Evolutionary conservation across 495 filamentous ascomycete species (phyloP), one percentile per base, ranked within the genome.

Genomic region (Bryoglossum gracile): DNA sequence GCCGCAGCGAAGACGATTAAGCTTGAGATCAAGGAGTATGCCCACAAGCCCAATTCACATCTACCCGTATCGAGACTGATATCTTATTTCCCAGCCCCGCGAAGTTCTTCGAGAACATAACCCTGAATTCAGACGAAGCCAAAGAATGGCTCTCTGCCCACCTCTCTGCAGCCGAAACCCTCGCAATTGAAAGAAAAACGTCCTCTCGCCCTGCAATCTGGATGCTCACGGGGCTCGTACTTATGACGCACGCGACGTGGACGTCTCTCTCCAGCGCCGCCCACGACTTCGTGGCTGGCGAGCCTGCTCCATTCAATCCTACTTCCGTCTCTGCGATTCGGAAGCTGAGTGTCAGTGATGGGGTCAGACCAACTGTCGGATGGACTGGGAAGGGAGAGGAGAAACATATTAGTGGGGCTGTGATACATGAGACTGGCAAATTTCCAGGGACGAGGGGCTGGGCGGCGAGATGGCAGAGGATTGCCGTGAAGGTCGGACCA

Each of bases 181-280:
- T 57, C 9, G 4, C 18, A 1, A 10, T n/a, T 3, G 23, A 32
- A 21, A 13, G 26, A 5, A 24, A 34, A 10, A 16, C 35, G 1
- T 2, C 28, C 21, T 26, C 45, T 2, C 10, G 14, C 18, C 50
- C 50, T 4, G 14, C 36, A 9, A 50, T 57, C 18, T 57, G 46
- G 44, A 42, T 57, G 38, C 41, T 53, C n/a, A 57, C 54, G 4
- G 54, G 54, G 1, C 35, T 57, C 13, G 38, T 57, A 8, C 41
- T 57, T 3, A 53, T 57, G 49, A 53, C 44, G 39, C 54, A 57
- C 36, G 50, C 54, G 25, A 57, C 54, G 8, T 57, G 54, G 54
- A 53, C 45, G 1, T 13, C 8, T n/a, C 41, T 57, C 4, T 46
- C 54, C 11, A 36, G 25, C 45, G n/a, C 28, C 4, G 24, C 41